Conservation (phyloP, 1,284 basidiomycete genomes). For the Cutaneotrichosporon spelunceum region DNA sequence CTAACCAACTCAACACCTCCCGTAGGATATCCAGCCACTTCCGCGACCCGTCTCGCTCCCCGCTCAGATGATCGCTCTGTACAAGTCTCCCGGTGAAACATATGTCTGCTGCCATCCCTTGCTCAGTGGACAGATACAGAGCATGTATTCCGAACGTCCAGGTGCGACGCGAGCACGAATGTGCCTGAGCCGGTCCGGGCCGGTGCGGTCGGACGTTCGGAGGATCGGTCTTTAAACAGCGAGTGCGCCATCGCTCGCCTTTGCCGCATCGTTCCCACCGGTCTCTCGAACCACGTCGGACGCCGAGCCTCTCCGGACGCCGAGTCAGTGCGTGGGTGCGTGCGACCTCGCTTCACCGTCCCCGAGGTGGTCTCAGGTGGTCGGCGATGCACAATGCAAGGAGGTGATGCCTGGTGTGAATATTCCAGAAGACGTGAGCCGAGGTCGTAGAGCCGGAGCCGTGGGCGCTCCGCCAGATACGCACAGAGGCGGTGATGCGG, state of each 20-base stretch:
- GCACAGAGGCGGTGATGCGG: too few relatives aligned
- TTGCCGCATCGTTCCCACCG: neutral
- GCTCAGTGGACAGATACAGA: neutral
- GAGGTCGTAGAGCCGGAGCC: too few relatives aligned
- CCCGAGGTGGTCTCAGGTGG: neutral
- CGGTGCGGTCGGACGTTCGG: neutral
- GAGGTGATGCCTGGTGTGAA: too few relatives aligned
- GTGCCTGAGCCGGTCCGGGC: neutral
- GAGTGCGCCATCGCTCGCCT: conserved; percentile 5
- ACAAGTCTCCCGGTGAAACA: neutral
- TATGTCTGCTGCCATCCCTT: too few relatives aligned
- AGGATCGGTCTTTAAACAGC: neutral
- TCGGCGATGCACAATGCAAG: too few relatives aligned
- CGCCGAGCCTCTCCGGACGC: neutral
- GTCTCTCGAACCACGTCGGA: neutral
- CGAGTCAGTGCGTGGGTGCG: neutral
- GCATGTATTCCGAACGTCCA: neutral
- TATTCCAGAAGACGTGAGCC: too few relatives aligned
- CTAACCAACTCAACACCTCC: neutral
- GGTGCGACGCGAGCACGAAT: neutral
- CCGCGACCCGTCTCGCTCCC: too few relatives aligned
- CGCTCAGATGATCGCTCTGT: neutral
- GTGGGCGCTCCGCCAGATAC: too few relatives aligned
- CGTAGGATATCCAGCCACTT: neutral
- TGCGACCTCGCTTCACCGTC: neutral